phyloP scores from a whole-genome alignment of 805 yeast genomes.

The Candida stauntonica region DNA sequence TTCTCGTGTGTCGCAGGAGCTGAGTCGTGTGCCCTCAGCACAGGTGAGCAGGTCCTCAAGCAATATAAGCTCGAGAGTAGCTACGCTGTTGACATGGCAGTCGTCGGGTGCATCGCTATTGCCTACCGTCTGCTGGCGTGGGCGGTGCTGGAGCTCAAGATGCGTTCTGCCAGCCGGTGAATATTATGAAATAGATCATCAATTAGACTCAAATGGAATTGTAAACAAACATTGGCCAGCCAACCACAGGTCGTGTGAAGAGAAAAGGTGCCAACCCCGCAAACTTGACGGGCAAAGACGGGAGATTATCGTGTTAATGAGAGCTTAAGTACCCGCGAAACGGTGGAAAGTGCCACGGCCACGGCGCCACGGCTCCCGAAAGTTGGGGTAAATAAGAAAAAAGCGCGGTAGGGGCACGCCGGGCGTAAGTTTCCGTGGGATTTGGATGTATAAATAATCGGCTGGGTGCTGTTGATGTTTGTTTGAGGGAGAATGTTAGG shows the following conservation, averaged over 20 bases:
- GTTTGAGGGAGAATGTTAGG: not conserved
- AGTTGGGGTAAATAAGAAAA: constrained; percentile 1
- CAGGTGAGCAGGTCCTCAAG: constrained; percentile 55
- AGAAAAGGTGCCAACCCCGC: no score
- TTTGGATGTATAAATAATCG: no score
- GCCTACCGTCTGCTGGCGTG: constrained; percentile 17
- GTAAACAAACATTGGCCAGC: no score
- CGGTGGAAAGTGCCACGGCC: no score
- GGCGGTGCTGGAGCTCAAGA: constrained; percentile 11
- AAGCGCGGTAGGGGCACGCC: constrained; percentile 1
- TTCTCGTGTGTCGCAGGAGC: constrained; percentile 47
- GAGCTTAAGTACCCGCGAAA: no score
- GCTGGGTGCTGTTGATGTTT: no score
- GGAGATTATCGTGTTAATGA: no score
- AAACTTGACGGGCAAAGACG: not conserved
- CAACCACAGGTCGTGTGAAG: no score
- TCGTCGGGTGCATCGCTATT: constrained; percentile 13
- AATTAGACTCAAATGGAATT: no score
- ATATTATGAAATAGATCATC: no score
- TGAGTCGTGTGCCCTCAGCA: constrained; percentile 43
- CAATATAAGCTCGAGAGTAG: constrained; percentile 38
- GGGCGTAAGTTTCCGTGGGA: no score
- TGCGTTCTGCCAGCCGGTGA: constrained; percentile 3
- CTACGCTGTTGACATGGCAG: constrained; percentile 17
- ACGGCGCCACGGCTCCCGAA: not conserved